Conservation (phyloP, 345 rosid species). For the Sonneratia alba region DNA sequence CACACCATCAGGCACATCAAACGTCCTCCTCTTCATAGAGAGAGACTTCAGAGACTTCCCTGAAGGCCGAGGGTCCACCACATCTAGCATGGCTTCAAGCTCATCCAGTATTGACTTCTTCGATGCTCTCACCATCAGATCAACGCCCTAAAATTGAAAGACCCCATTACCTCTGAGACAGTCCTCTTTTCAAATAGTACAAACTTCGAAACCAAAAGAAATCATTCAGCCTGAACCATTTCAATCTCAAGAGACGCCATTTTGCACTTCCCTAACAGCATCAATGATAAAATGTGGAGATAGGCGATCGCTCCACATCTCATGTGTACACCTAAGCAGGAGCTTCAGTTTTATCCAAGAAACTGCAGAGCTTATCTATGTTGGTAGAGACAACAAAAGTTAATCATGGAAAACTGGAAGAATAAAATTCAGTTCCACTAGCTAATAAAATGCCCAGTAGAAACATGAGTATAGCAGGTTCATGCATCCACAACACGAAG, state of each 20-base stretch:
- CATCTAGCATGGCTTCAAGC: slow-evolving; percentile 87
- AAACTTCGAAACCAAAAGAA: background rate
- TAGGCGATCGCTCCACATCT: background rate
- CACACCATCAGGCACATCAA: slow-evolving; percentile 73
- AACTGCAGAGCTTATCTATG: too few species aligned
- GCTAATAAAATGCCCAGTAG: background rate
- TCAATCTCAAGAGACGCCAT: background rate
- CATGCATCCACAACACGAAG: background rate
- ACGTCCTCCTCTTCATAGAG: slow-evolving; percentile 79
- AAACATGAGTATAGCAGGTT: background rate
- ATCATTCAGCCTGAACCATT: background rate
- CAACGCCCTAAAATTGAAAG: slow-evolving; percentile 35
- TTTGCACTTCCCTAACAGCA: background rate
- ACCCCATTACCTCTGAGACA: background rate
- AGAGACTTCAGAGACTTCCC: slow-evolving; percentile 31
- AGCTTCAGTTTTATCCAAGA: too few species aligned
- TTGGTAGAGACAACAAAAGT: background rate
- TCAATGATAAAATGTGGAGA: background rate
- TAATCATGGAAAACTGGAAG: background rate
- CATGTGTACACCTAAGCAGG: background rate
- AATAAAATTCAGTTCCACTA: background rate
- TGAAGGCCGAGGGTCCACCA: slow-evolving; percentile 72
- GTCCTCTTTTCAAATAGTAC: background rate
- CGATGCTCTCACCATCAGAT: slow-evolving; percentile 67
- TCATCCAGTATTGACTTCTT: slow-evolving; percentile 86